Evolutionary conservation across 768 basidiomycete genomes (phyloP).

Genomic region (Xerocomellus amylosporus): DNA sequence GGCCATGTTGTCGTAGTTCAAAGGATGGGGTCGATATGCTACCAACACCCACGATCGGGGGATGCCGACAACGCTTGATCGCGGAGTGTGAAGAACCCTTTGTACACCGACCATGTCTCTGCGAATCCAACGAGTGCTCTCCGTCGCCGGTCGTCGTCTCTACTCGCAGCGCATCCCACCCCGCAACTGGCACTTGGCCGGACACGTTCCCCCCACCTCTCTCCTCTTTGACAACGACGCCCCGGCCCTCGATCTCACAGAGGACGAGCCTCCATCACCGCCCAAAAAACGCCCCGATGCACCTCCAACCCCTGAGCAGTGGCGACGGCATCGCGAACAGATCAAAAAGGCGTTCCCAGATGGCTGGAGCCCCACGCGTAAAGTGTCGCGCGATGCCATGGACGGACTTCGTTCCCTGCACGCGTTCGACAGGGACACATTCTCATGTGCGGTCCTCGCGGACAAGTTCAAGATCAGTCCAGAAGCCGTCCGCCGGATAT

Average conservation of each 20-base stretch:
- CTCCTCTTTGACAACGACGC: conserved; percentile 24
- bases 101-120: conserved; percentile 6
- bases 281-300: conserved; percentile 16
- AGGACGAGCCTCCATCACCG: conserved; percentile 30
- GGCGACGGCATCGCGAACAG: conserved; percentile 47
- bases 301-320: conserved; percentile 42
- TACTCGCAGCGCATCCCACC: conserved; percentile 26
- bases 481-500: conserved; percentile 76
- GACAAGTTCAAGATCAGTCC: conserved; percentile 75
- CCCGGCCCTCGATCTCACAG: conserved; percentile 25
- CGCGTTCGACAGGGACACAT: conserved; percentile 57
- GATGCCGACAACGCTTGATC: conserved; percentile 18
- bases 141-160: conserved; percentile 19
- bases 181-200: conserved; percentile 32
- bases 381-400: conserved; percentile 83
- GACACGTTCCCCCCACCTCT: conserved; percentile 32
- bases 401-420: conserved; percentile 70
- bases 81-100: conserved; percentile 17
- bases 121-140: conserved; percentile 13
- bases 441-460: conserved; percentile 66
- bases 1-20: conserved; percentile 51
- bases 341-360: conserved; percentile 56
- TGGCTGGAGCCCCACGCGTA: conserved; percentile 78
- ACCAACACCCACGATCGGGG: conserved; percentile 8
- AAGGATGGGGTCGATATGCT: not conserved